Base-by-base conservation (phyloP, 331 rosid genomes). In the Saraca asoca region DNA sequence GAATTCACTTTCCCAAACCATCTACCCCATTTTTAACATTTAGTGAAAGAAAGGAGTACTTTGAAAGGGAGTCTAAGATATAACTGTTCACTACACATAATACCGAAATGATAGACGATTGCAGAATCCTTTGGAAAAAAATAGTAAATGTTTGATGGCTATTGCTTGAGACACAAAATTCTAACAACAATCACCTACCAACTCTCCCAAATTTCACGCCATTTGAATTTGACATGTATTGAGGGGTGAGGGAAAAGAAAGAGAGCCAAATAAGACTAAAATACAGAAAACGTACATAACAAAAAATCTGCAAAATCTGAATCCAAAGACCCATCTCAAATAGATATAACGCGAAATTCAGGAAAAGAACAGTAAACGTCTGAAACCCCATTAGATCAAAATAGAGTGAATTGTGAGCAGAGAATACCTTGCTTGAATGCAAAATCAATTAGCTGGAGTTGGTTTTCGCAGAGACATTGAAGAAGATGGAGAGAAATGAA, bases 1-100 rank as follows among this genome's bases (percentile, higher is more conserved):
- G 83, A 89, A 82, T 81, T 74, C 83, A 89, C 88, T 80, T 72
- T 69, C 72, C 72, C 58, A 48, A 13, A 69, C 66, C 68, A 80
- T 82, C 91, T 75, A 78, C 71, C 85, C 58, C 69, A 69, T 52
- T 68, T 68, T 59, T 59, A 53, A 79, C 80, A 59, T 74, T 14
- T 6, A 61, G 19, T 19, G 69, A 68, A 63, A 78, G 68, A 53
- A 43, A 53, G 53, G 52, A 43, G 35, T 35, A 39, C 71, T 64
- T 69, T 44, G 16, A 85, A 74, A 55, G 34, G 54, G 16, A 48
- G 62, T 50, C 51, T 15, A 64, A 55, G 69, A 55, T 63, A 56
- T 52, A 46, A 74, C 51, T 16, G 19, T 65, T 63, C 73, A 59
- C 18, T 37, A 68, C 52, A 33, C 61, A 43, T 42, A 70, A 66